These are phyloP conservation scores for Ceratobasidium theobromae DNA, from an alignment of 1,284 basidiomycete species.

Conservation along the genomic window DNA sequence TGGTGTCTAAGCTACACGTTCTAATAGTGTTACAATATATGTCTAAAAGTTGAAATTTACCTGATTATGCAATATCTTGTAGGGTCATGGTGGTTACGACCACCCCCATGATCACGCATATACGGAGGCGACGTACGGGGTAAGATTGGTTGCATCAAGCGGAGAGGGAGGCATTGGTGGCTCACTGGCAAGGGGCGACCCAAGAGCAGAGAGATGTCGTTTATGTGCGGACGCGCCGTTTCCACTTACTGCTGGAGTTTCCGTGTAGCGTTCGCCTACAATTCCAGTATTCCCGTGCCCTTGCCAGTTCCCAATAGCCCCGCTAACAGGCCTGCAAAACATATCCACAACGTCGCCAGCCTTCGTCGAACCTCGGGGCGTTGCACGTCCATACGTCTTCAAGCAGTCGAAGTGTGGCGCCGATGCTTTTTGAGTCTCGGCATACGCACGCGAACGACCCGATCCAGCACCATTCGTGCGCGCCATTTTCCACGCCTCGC, in stretches of 20 bases:
- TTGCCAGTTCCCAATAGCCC: slow-evolving; percentile 3
- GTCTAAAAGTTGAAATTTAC: too few relatives aligned
- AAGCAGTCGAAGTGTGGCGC: slow-evolving; percentile 1
- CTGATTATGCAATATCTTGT: too few relatives aligned
- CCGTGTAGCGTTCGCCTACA: neutral
- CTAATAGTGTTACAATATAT: too few relatives aligned
- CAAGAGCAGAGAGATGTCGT: neutral
- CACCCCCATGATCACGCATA: too few relatives aligned
- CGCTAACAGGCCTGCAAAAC: slow-evolving; percentile 7
- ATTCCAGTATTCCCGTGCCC: too few relatives aligned
- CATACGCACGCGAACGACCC: neutral
- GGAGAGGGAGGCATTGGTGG: neutral
- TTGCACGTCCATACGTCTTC: slow-evolving; percentile 2
- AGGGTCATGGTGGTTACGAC: too few relatives aligned
- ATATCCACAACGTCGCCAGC: neutral
- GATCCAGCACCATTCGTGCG: neutral
- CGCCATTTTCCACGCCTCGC: neutral
- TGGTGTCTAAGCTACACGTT: too few relatives aligned
- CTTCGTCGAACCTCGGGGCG: slow-evolving; percentile 20
- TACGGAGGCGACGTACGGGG: slow-evolving; percentile 5
- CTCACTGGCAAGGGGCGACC: slow-evolving; percentile 1
- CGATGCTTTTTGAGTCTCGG: slow-evolving; percentile 22
- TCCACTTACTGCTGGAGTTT: neutral
- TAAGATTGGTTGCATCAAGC: neutral
- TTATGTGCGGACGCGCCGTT: neutral